Base-by-base conservation (phyloP, 441 rosid genomes). In the Gossypium armourianum region DNA sequence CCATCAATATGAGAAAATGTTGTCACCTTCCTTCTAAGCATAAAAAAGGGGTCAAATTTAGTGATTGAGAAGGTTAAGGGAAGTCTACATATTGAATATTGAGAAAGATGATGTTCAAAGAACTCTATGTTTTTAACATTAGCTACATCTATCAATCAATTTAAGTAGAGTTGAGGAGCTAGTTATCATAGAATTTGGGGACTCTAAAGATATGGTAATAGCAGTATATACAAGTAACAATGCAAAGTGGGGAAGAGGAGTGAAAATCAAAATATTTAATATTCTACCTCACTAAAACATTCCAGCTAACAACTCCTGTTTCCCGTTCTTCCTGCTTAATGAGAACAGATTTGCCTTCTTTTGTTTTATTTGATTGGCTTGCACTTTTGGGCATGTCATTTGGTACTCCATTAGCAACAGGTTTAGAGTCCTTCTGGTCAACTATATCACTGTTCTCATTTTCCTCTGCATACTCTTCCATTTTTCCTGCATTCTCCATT, bases 401-500 rank as follows among this genome's bases (percentile, higher is more conserved):
- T 20, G 21, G 67, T 60, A 57, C 81, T 54, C 92, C 89, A 77
- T 85, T 87, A 64, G 79, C 84, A 76, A 84, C 81, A 66, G 83
- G 86, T 78, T 83, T 81, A 71, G 84, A 72, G 60, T 77, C 74
- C 55, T 75, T 75, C 55, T 75, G 73, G 75, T 81, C 86, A 53
- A 49, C 72, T 21, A 64, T 76, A 67, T 86, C 84, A 69, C 65
- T 82, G 69, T 82, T 82, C 65, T 74, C 86, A 54, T 78, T 83
- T 75, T 87, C 97, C 78, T 86, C 93, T 15, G 54, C 84, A 80
- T 85, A 83, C 7, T 88, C 97, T 82, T 91, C 98, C 87, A 93
- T 87, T 83, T 93, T 93, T 29, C 98, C 98, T 10, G 98, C 98
- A 85, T 93, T 91, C 85, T 93, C 96, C 97, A 93, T 91, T 28